These are phyloP conservation scores for Trichosporon sp. DNA, from an alignment of 1,284 basidiomycete species.

Conservation along the genomic window DNA sequence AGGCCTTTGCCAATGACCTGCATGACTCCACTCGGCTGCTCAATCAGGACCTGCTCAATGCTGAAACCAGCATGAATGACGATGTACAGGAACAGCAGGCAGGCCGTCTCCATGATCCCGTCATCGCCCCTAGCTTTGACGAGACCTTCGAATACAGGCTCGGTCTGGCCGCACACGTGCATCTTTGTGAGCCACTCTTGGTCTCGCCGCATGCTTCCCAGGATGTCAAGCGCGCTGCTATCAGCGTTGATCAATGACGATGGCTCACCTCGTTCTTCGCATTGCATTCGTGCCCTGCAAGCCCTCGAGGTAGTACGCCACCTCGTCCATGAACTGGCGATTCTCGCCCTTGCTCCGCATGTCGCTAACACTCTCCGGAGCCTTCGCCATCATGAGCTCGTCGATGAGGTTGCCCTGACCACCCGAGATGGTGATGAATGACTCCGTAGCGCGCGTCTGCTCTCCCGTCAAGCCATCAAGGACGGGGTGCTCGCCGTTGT, in stretches of 20 bases:
- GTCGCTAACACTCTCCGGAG: slow-evolving; percentile 39
- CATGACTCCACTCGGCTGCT: slow-evolving; percentile 11
- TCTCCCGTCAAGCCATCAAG: slow-evolving; percentile 20
- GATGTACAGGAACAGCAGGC: slow-evolving; percentile 27
- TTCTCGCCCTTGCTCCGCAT: slow-evolving; percentile 45
- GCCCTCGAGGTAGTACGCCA: slow-evolving; percentile 36
- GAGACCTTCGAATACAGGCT: slow-evolving; percentile 30
- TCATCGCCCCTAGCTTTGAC: slow-evolving; percentile 18
- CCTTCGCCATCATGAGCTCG: slow-evolving; percentile 28
- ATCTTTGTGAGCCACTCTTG: slow-evolving; percentile 36
- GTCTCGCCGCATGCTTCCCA: slow-evolving; percentile 33
- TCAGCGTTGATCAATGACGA: background rate
- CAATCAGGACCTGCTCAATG: slow-evolving; percentile 19
- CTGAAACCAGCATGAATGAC: slow-evolving; percentile 17
- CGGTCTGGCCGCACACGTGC: slow-evolving; percentile 38
- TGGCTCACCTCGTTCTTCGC: slow-evolving; percentile 31
- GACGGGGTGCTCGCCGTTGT: slow-evolving; percentile 24
- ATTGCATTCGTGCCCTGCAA: slow-evolving; percentile 23
- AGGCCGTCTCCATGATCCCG: slow-evolving; percentile 28
- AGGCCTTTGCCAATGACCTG: slow-evolving; percentile 9
- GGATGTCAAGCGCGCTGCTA: slow-evolving; percentile 36
- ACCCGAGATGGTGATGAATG: slow-evolving; percentile 14
- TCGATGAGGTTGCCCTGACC: slow-evolving; percentile 23
- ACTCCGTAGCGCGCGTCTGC: slow-evolving; percentile 22
- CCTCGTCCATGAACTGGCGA: slow-evolving; percentile 43